Evolutionary conservation across 352 stramenopile genomes (phyloP).

Genomic region (Globisporangium splendens): DNA sequence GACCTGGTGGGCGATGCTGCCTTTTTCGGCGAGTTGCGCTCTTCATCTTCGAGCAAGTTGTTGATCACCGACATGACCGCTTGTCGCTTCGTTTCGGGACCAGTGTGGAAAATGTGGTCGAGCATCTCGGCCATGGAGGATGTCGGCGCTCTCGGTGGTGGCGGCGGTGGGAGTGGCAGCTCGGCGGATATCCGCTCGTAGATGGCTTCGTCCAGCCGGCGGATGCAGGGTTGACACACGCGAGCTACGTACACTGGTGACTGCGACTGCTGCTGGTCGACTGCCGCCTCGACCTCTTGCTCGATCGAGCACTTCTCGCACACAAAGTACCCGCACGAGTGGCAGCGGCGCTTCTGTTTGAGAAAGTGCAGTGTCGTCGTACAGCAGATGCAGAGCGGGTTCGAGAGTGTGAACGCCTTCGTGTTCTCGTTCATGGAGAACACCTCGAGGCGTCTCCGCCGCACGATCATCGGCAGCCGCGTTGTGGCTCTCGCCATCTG

Average conservation of each 20-base stretch:
- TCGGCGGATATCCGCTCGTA: conserved; percentile 21
- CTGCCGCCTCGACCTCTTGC: conserved; percentile 31
- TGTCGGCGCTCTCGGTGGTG: conserved; percentile 22
- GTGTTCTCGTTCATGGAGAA: conserved; percentile 24
- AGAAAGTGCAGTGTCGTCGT: conserved; percentile 29
- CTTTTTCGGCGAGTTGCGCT: conserved; percentile 6
- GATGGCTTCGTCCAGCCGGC: conserved; percentile 36
- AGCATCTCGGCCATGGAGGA: conserved; percentile 18
- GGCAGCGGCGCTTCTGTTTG: conserved; percentile 32
- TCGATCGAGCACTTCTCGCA: conserved; percentile 42
- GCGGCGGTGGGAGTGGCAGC: neutral
- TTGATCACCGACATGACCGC: conserved; percentile 42
- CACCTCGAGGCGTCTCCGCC: conserved; percentile 41
- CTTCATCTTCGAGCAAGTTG: conserved; percentile 38
- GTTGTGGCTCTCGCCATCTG: conserved; percentile 20
- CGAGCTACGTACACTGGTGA: conserved; percentile 34
- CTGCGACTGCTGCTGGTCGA: neutral
- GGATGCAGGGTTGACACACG: conserved; percentile 41
- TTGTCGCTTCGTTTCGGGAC: conserved; percentile 10
- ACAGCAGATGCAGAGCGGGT: conserved; percentile 39
- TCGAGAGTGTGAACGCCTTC: conserved; percentile 20
- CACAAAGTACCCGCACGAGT: conserved; percentile 47
- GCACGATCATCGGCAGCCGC: conserved; percentile 35
- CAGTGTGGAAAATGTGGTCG: conserved; percentile 25
- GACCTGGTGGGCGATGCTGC: neutral